Evolutionary conservation across 768 basidiomycete genomes (phyloP).

Genomic region (Porphyrellus cyaneotinctus): DNA sequence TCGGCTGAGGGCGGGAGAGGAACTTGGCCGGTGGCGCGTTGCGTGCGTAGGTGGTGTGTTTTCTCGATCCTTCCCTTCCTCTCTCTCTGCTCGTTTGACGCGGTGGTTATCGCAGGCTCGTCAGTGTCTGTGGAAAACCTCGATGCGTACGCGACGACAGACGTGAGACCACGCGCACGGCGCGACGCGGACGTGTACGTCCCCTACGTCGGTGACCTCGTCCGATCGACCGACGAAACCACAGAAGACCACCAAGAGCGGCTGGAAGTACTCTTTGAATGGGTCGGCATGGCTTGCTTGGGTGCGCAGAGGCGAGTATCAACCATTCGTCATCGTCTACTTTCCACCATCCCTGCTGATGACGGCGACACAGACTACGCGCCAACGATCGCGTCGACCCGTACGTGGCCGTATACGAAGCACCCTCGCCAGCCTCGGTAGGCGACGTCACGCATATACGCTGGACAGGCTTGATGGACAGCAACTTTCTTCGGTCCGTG

Average conservation of each 20-base stretch:
- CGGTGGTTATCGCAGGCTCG: not conserved
- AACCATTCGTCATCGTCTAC: not conserved
- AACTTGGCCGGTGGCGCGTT: constrained; percentile 42
- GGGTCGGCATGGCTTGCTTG: constrained; percentile 67
- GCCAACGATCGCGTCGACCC: constrained; percentile 65
- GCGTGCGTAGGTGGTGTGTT: constrained; percentile 28
- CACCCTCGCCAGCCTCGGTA: constrained; percentile 42
- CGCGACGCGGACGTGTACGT: constrained; percentile 36
- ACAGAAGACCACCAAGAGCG: constrained; percentile 49
- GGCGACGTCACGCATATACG: constrained; percentile 50
- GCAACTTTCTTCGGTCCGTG: constrained; percentile 49
- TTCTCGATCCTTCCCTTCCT: not conserved
- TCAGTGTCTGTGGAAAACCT: not conserved
- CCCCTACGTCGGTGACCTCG: constrained; percentile 34
- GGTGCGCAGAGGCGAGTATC: constrained; percentile 56
- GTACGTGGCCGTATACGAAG: constrained; percentile 62
- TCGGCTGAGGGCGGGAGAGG: constrained; percentile 32
- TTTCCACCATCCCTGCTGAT: not conserved
- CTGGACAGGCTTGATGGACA: constrained; percentile 58
- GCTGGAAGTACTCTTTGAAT: constrained; percentile 55
- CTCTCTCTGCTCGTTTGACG: not conserved
- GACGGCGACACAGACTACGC: constrained; percentile 40
- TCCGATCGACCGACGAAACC: constrained; percentile 29
- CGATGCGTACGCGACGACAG: not conserved
- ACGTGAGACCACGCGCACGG: constrained; percentile 23